Base-by-base conservation (phyloP, 2,329 filamentous ascomycete genomes). In the Paecilomyces dactylethromorphus region DNA sequence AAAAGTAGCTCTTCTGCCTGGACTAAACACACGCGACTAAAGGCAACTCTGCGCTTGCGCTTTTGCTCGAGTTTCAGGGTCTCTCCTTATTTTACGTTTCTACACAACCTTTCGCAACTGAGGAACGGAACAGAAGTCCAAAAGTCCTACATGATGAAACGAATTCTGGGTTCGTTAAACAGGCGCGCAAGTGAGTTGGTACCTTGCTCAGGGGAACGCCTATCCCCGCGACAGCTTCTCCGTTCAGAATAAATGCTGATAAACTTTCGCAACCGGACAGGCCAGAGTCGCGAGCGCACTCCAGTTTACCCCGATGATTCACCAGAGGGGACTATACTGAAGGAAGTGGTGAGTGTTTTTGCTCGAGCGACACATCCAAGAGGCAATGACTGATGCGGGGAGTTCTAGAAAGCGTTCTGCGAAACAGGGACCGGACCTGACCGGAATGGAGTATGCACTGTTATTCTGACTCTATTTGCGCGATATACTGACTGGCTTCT, bases 381-480 rank as follows among this genome's bases (percentile, higher is more conserved):
- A 59, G 50, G 55, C 15, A n/a, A 50, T 11, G 26, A 54, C 45
- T 56, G 39, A 58, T 52, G 21, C 21, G 32, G 51, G 24, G 45
- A 35, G 35, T 56, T 55, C 39, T 58, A 92, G 90, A 89, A 82
- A 80, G 82, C 85, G 52, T 96, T 96, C 72, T 95, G 91, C 80
- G 88, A 93, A 76, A 88, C 89, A 55, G 86, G 84, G 62, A 66
- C 63, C 31, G 81, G 83, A 56, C 79, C 83, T 59, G 82, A 84
- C 69, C 77, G 39, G 39, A 45, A 80, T 64, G 74, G 81, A 66
- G 81, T 85, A 81, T 54, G 67, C 24, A 56, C 58, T 53, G 29
- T 53, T 26, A 55, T 18, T 45, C 32, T 52, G 52, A 39, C 18
- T 29, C 22, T 15, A 39, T 15, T n/a, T 32, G 49, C 53, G 21